A percentile compares a stretch with the other conserved stretches of the same genome.
Evolutionary conservation across 192 early-diverging fungal species (phyloP).

Genomic region (Pilobolus umbonatus): DNA sequence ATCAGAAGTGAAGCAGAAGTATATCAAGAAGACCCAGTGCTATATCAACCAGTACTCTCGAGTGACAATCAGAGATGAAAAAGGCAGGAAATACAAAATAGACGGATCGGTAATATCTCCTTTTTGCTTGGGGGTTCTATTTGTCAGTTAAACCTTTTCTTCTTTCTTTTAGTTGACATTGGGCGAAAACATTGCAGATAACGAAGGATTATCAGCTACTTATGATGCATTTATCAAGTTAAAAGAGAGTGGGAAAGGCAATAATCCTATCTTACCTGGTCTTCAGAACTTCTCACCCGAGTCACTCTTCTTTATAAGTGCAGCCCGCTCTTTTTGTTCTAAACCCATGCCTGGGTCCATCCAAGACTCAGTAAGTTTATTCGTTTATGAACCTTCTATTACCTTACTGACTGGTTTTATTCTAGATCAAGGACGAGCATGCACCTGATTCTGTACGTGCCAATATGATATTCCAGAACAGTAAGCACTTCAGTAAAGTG

Average conservation of each 20-base stretch:
- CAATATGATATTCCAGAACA: constrained; percentile 60
- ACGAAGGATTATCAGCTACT: constrained; percentile 54
- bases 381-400: not conserved
- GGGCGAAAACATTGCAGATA: constrained; percentile 68
- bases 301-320: constrained; percentile 61
- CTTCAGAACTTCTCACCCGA: constrained; percentile 43
- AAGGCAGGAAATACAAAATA: constrained; percentile 37
- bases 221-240: constrained; percentile 42
- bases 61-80: constrained; percentile 38
- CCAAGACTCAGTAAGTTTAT: constrained; percentile 8
- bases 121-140: not conserved
- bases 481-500: constrained; percentile 53
- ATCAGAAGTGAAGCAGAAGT: not conserved
- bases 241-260: constrained; percentile 24
- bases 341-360: constrained; percentile 33
- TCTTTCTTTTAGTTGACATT: constrained; percentile 35
- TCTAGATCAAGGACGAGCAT: constrained; percentile 51
- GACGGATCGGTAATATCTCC: constrained; percentile 41
- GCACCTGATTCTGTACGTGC: constrained; percentile 59
- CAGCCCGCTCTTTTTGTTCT: constrained; percentile 62
- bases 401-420: not conserved
- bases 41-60: constrained; percentile 62
- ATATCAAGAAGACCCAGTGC: constrained; percentile 40
- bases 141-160: not conserved
- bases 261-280: constrained; percentile 34